Conservation (phyloP, 306 rosid species). For the Glycine tomentella region DNA sequence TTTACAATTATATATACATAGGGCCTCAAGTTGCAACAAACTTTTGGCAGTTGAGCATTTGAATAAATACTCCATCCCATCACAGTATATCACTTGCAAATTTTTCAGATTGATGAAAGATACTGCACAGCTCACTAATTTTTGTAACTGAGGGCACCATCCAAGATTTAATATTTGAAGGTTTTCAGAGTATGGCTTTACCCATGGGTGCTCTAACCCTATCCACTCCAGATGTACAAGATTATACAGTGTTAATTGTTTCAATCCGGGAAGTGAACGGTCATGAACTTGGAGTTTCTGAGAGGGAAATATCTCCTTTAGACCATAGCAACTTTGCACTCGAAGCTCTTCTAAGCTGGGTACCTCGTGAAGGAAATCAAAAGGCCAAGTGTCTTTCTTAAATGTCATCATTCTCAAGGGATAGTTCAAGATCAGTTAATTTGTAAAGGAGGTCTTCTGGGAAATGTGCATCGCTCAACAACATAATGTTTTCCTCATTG, state of each 20-base stretch:
- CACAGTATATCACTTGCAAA: fast-evolving
- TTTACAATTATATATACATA: too few relatives aligned
- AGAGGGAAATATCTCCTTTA: background rate
- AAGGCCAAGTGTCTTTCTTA: background rate
- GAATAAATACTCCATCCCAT: too few relatives aligned
- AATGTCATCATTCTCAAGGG: background rate
- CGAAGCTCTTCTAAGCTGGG: background rate
- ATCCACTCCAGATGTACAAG: background rate
- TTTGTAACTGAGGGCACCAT: background rate
- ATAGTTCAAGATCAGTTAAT: background rate
- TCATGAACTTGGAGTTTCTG: background rate
- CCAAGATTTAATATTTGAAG: background rate
- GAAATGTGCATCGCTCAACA: background rate
- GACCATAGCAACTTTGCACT: background rate
- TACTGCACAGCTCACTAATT: background rate
- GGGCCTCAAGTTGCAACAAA: too few relatives aligned
- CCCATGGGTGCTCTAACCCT: constrained; percentile 35
- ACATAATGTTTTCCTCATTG: background rate
- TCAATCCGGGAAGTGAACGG: background rate
- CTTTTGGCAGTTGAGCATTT: too few relatives aligned
- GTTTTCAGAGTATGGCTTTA: background rate
- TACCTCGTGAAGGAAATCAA: background rate
- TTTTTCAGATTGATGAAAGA: background rate
- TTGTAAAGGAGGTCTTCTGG: background rate
- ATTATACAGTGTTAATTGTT: background rate